phyloP scores from a whole-genome alignment of 106 monocot genomes.

The Posidonia australis region DNA sequence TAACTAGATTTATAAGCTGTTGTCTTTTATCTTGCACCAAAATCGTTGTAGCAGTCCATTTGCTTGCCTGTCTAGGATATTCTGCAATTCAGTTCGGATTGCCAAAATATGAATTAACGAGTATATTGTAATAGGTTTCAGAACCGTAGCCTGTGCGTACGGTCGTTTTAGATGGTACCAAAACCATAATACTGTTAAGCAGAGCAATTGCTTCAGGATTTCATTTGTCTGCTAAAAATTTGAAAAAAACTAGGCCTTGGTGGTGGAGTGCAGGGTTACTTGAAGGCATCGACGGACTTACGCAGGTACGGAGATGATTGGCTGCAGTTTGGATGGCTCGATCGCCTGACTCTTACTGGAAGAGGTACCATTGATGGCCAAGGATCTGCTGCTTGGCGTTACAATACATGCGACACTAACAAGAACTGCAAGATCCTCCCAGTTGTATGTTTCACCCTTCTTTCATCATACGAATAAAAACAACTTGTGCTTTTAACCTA shows the following conservation, averaged over 20 bases:
- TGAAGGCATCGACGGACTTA: constrained; percentile 16
- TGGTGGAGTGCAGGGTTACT: constrained; percentile 13
- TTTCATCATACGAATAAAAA: no score
- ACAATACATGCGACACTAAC: constrained; percentile 51
- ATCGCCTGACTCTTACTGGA: constrained; percentile 32
- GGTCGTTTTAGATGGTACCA: no score
- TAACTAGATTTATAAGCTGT: no score
- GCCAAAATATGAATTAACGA: no score
- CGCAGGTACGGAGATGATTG: constrained; percentile 27
- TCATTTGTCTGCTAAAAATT: neutral
- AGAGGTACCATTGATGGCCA: constrained; percentile 70
- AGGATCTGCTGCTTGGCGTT: constrained; percentile 54
- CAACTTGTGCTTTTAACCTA: no score
- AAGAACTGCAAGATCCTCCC: constrained; percentile 73
- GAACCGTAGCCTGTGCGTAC: no score
- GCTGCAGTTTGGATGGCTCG: constrained; percentile 53
- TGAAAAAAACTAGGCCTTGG: neutral
- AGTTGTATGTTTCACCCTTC: constrained; percentile 27
- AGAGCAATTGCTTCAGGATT: neutral
- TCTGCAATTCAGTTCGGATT: no score
- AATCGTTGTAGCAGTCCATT: no score
- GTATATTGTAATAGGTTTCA: no score
- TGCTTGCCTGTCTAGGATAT: no score
- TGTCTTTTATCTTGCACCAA: no score
- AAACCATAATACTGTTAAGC: no score